Evolutionary conservation across 1,139 yeast species (phyloP).

Genomic region (Casaregolazyma lundiana): DNA sequence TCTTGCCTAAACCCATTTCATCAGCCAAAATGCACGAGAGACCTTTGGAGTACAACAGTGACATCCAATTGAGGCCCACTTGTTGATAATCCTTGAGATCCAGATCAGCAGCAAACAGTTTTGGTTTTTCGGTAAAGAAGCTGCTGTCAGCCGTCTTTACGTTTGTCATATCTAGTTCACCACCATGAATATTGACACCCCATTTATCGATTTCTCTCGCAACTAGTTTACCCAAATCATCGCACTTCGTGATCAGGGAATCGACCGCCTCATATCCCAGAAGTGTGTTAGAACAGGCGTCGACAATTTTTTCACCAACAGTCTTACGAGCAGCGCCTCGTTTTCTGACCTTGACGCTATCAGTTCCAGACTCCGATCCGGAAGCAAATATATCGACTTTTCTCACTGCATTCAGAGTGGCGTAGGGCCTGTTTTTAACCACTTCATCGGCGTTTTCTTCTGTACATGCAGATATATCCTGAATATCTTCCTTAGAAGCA

Average conservation of each 20-base stretch:
- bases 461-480: conserved; percentile 71
- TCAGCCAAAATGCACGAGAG: conserved; percentile 94
- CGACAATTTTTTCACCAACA: conserved; percentile 72
- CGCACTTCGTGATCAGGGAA: conserved; percentile 77
- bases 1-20: conserved; percentile 97
- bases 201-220: conserved; percentile 70
- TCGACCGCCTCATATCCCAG: conserved; percentile 94
- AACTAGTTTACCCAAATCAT: conserved; percentile 67
- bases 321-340: conserved; percentile 44
- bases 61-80: conserved; percentile 93
- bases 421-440: conserved; percentile 63
- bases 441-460: conserved; percentile 63
- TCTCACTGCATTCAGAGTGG: conserved; percentile 47
- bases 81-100: conserved; percentile 84
- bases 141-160: conserved; percentile 29
- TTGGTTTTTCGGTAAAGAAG: conserved; percentile 71
- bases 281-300: conserved; percentile 61
- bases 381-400: conserved; percentile 26
- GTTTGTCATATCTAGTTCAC: conserved; percentile 31
- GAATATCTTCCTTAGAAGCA: conserved; percentile 68
- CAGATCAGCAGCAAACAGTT: conserved; percentile 55
- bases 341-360: conserved; percentile 25
- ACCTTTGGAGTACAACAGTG: conserved; percentile 66
- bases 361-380: conserved; percentile 38
- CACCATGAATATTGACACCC: conserved; percentile 74